Evolutionary conservation across 2,329 filamentous ascomycete genomes (phyloP), one percentile per base, ranked within the genome.

Genomic region (Beauveria sp.): DNA sequence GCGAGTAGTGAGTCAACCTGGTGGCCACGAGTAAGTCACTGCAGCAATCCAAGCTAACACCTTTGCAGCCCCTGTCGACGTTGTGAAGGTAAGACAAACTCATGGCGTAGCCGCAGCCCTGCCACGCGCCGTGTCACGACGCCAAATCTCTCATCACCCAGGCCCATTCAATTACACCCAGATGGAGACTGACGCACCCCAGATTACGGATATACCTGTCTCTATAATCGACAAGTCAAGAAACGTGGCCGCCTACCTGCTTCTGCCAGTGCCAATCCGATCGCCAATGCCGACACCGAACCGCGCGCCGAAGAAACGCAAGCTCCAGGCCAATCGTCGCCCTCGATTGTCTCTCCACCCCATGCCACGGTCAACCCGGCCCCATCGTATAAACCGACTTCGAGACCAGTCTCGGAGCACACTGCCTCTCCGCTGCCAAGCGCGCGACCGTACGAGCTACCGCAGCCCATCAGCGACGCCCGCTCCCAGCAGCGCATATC

Each of bases 141-240:
- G 43, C 43, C 43, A 12, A 20, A 22, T 12, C n/a, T 46, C 43
- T 12, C n/a, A 38, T 38, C 34, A 14, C 34, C 34, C 34, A 14
- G 12, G 34, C 34, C 34, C 12, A 38, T 38, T 38, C 34, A 38
- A 16, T 30, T 20, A 18, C 46, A 30, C 8, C 24, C 24, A 22
- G 20, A 34, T 52, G 20, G 22, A 20, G 4, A 30, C 57, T 49
- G 9, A 47, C 51, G 57, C 24, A 16, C 22, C 45, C 9, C 43
- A 75, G 74, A 76, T 46, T 75, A 76, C 63, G 73, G 72, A 7
- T 74, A 75, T 55, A 67, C 68, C 20, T 76, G 74, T 59, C 68
- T 69, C 18, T 76, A 76, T 59, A 72, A 73, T 34, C 70, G 74
- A 24, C 67, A 73, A 43, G 67, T 75, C 24, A 74, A 74, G 66